Evolutionary conservation across 352 stramenopile genomes (phyloP).

Genomic region (Phytophthora brassicae): DNA sequence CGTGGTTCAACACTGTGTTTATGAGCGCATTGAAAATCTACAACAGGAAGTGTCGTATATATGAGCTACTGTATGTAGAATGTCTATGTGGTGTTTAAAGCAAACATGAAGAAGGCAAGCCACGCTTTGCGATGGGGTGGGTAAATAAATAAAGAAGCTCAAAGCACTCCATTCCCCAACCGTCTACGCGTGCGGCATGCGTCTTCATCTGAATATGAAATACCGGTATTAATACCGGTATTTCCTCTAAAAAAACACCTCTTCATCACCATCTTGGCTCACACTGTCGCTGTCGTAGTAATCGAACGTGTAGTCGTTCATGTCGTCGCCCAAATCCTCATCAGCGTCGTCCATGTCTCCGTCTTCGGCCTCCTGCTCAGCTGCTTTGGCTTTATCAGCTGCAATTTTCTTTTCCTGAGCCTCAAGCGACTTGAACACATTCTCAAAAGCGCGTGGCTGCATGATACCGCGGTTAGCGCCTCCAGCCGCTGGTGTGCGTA

Average conservation of each 20-base stretch:
- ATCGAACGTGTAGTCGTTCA: slow-evolving; percentile 83
- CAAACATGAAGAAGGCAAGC: slow-evolving; percentile 13
- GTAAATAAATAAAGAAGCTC: slow-evolving; percentile 36
- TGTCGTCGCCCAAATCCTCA: slow-evolving; percentile 71
- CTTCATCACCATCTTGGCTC: slow-evolving; percentile 71
- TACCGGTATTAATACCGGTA: background rate
- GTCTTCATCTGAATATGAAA: slow-evolving; percentile 17
- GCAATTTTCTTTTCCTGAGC: slow-evolving; percentile 61
- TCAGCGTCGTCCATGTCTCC: slow-evolving; percentile 65
- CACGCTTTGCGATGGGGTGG: slow-evolving; percentile 28
- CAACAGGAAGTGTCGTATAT: slow-evolving; percentile 11
- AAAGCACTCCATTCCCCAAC: slow-evolving; percentile 24
- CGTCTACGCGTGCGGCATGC: slow-evolving; percentile 23
- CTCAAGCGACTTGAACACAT: slow-evolving; percentile 70
- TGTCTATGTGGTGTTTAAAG: slow-evolving; percentile 24
- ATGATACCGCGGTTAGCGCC: slow-evolving; percentile 46
- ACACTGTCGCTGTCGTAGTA: slow-evolving; percentile 78
- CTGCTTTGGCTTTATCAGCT: slow-evolving; percentile 47
- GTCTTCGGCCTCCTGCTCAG: slow-evolving; percentile 46
- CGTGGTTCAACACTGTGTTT: slow-evolving; percentile 5
- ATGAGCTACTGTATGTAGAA: slow-evolving; percentile 15
- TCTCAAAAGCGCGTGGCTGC: slow-evolving; percentile 68
- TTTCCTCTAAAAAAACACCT: slow-evolving; percentile 66
- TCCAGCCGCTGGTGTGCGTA: slow-evolving; percentile 19
- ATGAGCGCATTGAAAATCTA: too few relatives aligned